Evolutionary conservation across 257 asterid genomes (phyloP).

Genomic region (Rubia yunnanensis): DNA sequence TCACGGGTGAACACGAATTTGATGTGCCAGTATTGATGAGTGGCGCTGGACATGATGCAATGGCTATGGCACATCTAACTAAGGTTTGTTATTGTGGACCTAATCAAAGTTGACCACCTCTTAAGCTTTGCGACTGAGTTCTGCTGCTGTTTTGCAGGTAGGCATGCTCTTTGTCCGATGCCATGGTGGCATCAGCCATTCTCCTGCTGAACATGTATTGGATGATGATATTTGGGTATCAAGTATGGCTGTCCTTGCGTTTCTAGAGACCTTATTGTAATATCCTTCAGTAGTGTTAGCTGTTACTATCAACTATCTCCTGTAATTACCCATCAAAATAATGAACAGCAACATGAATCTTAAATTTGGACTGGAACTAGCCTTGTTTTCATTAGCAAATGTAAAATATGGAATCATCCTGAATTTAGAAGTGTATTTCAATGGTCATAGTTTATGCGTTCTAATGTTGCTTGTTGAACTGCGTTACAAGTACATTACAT

Average conservation of each 20-base stretch:
- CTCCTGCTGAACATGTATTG: conserved; percentile 81
- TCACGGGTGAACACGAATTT: conserved; percentile 42
- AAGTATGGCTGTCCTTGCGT: conserved; percentile 62
- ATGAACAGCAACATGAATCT: neutral
- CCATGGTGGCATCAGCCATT: conserved; percentile 94
- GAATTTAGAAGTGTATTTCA: neutral
- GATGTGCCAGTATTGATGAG: conserved; percentile 78
- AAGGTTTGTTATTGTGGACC: conserved; percentile 31
- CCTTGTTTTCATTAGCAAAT: neutral
- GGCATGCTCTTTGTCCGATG: conserved; percentile 93
- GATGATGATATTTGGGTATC: conserved; percentile 90
- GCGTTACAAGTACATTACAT: neutral
- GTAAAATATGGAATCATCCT: neutral
- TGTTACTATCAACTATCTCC: neutral
- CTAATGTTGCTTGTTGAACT: neutral
- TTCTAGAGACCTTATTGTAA: conserved; percentile 60
- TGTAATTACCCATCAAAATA: conserved; percentile 9
- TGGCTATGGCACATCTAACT: conserved; percentile 96
- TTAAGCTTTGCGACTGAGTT: neutral
- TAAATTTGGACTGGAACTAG: neutral
- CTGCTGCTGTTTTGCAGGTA: conserved; percentile 32
- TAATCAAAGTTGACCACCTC: neutral
- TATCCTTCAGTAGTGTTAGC: neutral
- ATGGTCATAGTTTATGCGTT: neutral
- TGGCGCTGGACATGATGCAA: conserved; percentile 99